Evolutionary conservation across 768 basidiomycete genomes (phyloP).

Genomic region (Suillus hirtellus): DNA sequence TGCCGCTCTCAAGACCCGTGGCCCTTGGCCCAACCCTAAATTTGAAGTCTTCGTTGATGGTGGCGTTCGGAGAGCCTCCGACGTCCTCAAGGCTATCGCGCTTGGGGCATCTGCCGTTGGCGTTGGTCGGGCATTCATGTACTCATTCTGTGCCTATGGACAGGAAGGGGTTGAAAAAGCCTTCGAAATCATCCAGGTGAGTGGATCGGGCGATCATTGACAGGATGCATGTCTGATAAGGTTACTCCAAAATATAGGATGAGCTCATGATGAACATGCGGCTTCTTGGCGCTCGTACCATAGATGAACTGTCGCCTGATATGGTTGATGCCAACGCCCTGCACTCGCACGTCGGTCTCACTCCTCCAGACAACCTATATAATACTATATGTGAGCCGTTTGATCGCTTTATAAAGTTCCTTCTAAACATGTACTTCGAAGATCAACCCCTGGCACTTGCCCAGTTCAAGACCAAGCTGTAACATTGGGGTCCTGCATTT

Average conservation of each 20-base stretch:
- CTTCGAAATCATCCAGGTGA: conserved; percentile 72
- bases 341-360: conserved; percentile 60
- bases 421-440: conserved; percentile 12
- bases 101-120: conserved; percentile 91
- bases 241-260: conserved; percentile 51
- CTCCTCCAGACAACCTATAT: conserved; percentile 76
- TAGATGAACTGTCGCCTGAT: conserved; percentile 77
- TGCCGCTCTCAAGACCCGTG: conserved; percentile 63
- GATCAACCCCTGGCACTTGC: conserved; percentile 34
- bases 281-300: conserved; percentile 77
- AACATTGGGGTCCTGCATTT: neutral
- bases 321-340: conserved; percentile 89
- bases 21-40: conserved; percentile 74
- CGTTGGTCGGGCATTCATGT: conserved; percentile 83
- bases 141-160: conserved; percentile 89
- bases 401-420: neutral
- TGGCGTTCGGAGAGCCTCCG: conserved; percentile 89
- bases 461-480: conserved; percentile 20
- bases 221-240: neutral
- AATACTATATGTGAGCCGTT: conserved; percentile 72
- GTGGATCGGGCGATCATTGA: conserved; percentile 17
- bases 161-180: conserved; percentile 84
- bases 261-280: conserved; percentile 99
- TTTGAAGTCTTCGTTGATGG: conserved; percentile 93
- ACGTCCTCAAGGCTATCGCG: conserved; percentile 86